Percentiles rank a stretch among this genome's conserved stretches.
phyloP scores from a whole-genome alignment of 176 grass and related monocot genomes.

The Bromus sterilis region DNA sequence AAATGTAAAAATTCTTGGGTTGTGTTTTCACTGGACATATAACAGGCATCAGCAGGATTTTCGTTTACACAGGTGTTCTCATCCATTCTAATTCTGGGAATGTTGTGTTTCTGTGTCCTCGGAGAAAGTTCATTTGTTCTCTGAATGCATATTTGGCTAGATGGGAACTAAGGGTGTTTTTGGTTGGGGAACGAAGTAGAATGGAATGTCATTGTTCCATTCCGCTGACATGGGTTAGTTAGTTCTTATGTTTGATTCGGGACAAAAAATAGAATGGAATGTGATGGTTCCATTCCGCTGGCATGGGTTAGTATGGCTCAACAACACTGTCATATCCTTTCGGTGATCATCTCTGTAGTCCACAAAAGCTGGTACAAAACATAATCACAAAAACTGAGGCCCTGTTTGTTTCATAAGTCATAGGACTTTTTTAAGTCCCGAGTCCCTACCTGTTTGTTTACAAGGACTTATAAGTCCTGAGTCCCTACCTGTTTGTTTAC shows the following conservation, averaged over 20 bases:
- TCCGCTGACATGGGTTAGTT: too few relatives aligned
- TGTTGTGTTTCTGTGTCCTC: background rate
- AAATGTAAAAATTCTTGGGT: background rate
- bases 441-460: too few relatives aligned
- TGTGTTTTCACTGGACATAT: conserved; percentile 17
- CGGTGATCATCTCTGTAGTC: background rate
- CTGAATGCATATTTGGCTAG: background rate
- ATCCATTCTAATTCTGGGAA: background rate
- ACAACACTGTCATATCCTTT: background rate
- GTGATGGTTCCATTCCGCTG: too few relatives aligned
- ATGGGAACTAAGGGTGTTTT: background rate
- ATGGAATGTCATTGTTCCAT: too few relatives aligned
- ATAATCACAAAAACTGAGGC: too few relatives aligned
- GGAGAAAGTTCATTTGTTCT: background rate
- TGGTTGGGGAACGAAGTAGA: too few relatives aligned
- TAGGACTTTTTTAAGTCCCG: too few relatives aligned
- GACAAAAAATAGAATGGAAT: too few relatives aligned
- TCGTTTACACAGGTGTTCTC: background rate
- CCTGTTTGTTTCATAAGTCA: too few relatives aligned
- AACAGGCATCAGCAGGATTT: background rate
- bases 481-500: too few relatives aligned
- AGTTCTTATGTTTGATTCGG: too few relatives aligned
- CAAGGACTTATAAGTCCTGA: too few relatives aligned
- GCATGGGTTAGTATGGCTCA: background rate
- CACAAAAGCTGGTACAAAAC: background rate